phyloP scores from a whole-genome alignment of 495 filamentous ascomycete species.

The Chaetomium fimeti region DNA sequence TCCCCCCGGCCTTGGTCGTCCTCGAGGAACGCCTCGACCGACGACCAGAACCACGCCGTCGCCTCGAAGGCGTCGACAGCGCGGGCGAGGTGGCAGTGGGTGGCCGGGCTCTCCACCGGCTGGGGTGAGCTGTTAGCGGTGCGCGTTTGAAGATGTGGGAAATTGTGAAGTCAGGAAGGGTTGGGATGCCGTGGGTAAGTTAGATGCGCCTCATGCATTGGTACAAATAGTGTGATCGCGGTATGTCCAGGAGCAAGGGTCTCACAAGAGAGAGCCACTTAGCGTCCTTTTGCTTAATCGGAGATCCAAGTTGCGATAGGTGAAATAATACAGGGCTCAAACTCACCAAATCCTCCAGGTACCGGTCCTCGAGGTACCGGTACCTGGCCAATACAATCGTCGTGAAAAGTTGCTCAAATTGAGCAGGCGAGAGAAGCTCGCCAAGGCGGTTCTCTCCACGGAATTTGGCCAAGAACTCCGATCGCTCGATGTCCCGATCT shows the following conservation, averaged over 20 bases:
- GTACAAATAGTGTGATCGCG: neutral
- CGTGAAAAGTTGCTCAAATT: constrained; percentile 5
- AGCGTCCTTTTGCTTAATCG: too few species aligned
- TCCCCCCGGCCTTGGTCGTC: constrained; percentile 6
- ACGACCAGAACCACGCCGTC: constrained; percentile 13
- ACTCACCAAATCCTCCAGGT: neutral
- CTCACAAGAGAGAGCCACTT: too few species aligned
- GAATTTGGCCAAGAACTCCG: constrained; percentile 1
- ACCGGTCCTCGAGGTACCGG: neutral
- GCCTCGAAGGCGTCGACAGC: constrained; percentile 15
- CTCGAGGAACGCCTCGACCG: constrained; percentile 4
- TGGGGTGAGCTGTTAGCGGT: neutral
- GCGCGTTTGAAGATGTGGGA: neutral
- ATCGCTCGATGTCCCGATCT: constrained; percentile 9
- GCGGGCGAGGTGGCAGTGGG: constrained; percentile 9
- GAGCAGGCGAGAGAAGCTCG: neutral
- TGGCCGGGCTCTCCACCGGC: constrained; percentile 5
- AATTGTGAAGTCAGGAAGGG: neutral
- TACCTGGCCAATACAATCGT: constrained; percentile 13
- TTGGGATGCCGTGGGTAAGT: neutral
- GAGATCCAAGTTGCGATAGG: neutral
- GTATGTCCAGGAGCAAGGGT: too few species aligned
- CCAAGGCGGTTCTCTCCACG: neutral
- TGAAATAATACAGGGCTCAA: neutral
- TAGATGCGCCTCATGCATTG: neutral